phyloP scores from a whole-genome alignment of 164 flowering plant species.

The Magnolia officinalis region DNA sequence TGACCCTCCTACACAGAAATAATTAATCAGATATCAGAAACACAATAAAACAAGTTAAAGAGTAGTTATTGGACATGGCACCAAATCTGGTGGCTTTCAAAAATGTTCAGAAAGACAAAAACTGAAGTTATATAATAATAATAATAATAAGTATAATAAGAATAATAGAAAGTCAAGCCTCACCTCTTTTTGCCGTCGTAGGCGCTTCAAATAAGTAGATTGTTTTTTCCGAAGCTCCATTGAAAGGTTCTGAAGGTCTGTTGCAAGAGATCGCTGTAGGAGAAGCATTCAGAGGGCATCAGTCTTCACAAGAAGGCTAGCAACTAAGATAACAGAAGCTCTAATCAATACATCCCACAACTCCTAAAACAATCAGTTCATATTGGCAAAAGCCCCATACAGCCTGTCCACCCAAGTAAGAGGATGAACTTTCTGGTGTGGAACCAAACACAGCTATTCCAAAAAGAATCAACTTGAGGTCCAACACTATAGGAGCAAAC shows the following conservation, averaged over 20 bases:
- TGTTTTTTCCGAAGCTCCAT: conserved; percentile 92
- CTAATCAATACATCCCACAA: not conserved
- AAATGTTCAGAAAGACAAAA: not conserved
- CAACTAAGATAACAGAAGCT: not conserved
- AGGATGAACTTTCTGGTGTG: not conserved
- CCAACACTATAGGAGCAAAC: not conserved
- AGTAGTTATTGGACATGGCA: not conserved
- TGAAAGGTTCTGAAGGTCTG: conserved; percentile 90
- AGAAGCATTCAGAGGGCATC: conserved; percentile 6
- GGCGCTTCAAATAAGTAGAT: conserved; percentile 85
- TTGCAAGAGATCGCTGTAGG: conserved; percentile 91
- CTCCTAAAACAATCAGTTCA: not conserved
- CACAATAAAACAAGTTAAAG: not conserved
- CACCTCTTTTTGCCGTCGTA: conserved; percentile 90
- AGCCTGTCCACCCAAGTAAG: not conserved
- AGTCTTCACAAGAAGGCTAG: not conserved
- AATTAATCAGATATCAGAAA: not conserved
- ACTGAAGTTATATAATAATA: not conserved
- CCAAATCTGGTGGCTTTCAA: not conserved
- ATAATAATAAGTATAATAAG: not conserved
- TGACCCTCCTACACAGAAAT: conserved; percentile 47
- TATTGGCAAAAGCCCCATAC: not conserved
- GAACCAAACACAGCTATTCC: not conserved
- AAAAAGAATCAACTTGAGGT: not conserved
- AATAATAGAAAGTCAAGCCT: not conserved